These are phyloP conservation scores for Trypanosoma brucei DNA, from an alignment of 208 protist species.

Conservation along the genomic window DNA sequence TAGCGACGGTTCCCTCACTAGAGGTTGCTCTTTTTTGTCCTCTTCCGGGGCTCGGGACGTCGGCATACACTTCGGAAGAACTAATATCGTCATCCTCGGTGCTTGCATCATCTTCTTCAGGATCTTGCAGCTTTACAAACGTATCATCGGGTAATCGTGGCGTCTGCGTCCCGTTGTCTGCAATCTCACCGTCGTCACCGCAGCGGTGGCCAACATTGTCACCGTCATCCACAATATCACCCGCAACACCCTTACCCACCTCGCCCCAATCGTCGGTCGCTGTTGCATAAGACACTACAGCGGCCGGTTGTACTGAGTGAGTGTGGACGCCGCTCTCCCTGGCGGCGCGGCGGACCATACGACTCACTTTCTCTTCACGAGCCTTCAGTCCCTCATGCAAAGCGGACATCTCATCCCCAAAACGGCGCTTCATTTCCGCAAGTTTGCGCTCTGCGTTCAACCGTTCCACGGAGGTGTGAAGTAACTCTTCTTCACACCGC, in stretches of 20 bases:
- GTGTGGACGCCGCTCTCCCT: constrained; percentile 5
- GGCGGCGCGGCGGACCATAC: constrained; percentile 22
- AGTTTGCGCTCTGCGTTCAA: constrained; percentile 56
- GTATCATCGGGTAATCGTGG: too few species aligned
- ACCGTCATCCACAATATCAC: too few species aligned
- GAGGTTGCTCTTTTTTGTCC: background rate
- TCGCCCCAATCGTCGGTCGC: too few species aligned
- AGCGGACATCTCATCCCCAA: constrained; percentile 33
- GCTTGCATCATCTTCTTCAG: background rate
- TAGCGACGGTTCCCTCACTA: background rate
- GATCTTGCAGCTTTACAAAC: too few species aligned
- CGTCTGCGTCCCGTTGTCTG: too few species aligned
- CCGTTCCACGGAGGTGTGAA: constrained; percentile 47
- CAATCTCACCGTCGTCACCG: too few species aligned
- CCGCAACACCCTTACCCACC: too few species aligned
- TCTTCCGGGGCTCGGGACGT: background rate
- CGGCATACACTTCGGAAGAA: background rate
- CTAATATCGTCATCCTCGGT: constrained; percentile 1
- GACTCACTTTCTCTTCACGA: constrained; percentile 18
- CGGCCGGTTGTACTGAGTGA: too few species aligned
- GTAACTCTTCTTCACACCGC: constrained; percentile 50
- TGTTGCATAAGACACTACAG: too few species aligned
- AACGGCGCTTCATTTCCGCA: constrained; percentile 38
- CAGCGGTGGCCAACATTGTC: too few species aligned
- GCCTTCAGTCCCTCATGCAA: constrained; percentile 31